Evolutionary conservation across 78 protist genomes (phyloP).

Genomic region (Trichosphaerium sp.): DNA sequence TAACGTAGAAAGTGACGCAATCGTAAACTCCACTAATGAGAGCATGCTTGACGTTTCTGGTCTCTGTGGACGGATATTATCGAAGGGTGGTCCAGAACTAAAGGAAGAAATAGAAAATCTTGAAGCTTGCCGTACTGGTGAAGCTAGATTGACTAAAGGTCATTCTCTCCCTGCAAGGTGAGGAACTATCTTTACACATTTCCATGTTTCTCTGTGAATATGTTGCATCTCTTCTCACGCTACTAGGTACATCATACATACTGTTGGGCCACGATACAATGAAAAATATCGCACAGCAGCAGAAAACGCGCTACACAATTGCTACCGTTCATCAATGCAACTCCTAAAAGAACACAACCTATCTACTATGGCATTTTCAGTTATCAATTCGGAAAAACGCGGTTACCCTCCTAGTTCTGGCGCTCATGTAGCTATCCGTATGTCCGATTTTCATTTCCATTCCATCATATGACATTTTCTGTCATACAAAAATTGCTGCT

Average conservation of each 20-base stretch:
- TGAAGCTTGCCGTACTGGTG: constrained; percentile 19
- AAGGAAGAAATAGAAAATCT: background rate
- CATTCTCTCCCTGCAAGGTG: background rate
- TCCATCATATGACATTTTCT: too few relatives aligned
- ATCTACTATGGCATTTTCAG: background rate
- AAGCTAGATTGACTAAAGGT: constrained; percentile 3
- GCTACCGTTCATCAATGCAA: constrained; percentile 19
- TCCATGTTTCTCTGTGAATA: background rate
- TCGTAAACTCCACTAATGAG: constrained; percentile 26
- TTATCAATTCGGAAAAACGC: background rate
- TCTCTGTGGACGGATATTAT: background rate
- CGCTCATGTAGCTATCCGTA: constrained; percentile 8
- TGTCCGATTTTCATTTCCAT: background rate
- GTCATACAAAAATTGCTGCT: too few relatives aligned
- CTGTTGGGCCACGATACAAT: constrained; percentile 39
- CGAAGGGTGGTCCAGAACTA: constrained; percentile 13
- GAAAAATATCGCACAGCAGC: constrained; percentile 30
- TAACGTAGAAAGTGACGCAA: constrained; percentile 1
- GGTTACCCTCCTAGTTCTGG: constrained; percentile 1
- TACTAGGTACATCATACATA: constrained; percentile 11
- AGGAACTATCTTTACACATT: background rate
- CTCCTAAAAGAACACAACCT: background rate
- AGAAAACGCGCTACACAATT: constrained; percentile 27
- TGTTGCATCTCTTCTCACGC: background rate
- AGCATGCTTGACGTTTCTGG: constrained; percentile 1